These are phyloP conservation scores for Albifimbria verrucaria DNA, from an alignment of 2,329 filamentous ascomycete genomes.

Conservation along the genomic window DNA sequence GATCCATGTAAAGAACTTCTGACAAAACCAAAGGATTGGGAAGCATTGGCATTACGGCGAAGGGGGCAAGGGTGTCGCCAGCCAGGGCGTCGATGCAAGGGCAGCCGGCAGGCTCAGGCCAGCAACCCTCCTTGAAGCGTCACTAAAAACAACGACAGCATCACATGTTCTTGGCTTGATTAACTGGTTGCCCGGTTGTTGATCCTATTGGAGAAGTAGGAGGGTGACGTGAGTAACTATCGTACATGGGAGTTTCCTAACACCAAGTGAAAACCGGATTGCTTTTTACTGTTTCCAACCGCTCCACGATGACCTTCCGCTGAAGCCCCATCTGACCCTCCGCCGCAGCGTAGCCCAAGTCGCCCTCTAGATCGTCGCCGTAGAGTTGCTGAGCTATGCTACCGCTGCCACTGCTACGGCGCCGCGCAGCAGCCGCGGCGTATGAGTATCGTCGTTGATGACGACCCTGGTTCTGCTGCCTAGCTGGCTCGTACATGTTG, in stretches of 20 bases:
- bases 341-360: constrained; percentile 90
- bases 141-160: constrained; percentile 2
- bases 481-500: constrained; percentile 42
- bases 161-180: constrained; percentile 1
- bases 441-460: constrained; percentile 54
- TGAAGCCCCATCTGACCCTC: constrained; percentile 90
- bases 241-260: constrained; percentile 50
- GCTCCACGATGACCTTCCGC: constrained; percentile 93
- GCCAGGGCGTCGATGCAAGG: neutral
- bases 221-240: neutral
- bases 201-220: neutral
- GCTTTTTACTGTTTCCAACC: constrained; percentile 91
- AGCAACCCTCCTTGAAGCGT: neutral
- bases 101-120: neutral
- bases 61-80: too few species aligned
- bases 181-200: neutral
- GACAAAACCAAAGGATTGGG: too few species aligned
- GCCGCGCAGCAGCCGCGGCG: constrained; percentile 43
- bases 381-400: constrained; percentile 53
- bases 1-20: too few species aligned
- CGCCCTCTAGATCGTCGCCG: constrained; percentile 79
- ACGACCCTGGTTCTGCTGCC: constrained; percentile 32
- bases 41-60: too few species aligned
- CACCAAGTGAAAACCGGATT: constrained; percentile 99
- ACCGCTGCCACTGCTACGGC: constrained; percentile 46